Percentiles rank a stretch among this genome's conserved stretches.
Conservation (phyloP, 2,329 filamentous ascomycete genomes). For the Diplodia sapinea region DNA sequence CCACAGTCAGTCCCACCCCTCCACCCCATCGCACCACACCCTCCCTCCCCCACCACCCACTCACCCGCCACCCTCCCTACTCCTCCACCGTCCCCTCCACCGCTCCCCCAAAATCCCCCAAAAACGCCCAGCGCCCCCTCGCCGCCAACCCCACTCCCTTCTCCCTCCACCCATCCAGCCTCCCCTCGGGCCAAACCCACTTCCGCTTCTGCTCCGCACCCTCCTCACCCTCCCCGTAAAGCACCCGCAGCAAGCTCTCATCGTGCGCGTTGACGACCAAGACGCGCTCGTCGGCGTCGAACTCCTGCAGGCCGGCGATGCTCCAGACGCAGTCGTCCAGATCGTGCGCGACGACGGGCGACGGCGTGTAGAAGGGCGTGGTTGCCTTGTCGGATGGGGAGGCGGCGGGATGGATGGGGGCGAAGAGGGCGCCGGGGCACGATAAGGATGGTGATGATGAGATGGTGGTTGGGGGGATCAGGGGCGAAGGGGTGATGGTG, state of each 20-base stretch:
- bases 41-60: too few relatives aligned
- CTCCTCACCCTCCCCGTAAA: not conserved
- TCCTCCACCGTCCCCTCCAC: not conserved
- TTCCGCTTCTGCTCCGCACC: too few relatives aligned
- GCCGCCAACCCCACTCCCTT: not conserved
- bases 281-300: constrained; percentile 27
- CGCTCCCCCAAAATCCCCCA: not conserved
- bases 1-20: too few relatives aligned
- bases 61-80: too few relatives aligned
- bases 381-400: not conserved
- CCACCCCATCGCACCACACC: too few relatives aligned
- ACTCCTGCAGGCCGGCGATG: constrained; percentile 19
- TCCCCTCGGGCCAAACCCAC: not conserved
- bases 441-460: accelerated
- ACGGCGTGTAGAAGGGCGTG: not conserved
- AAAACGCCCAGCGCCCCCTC: not conserved
- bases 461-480: not conserved
- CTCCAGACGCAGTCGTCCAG: not conserved
- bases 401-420: not conserved
- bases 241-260: not conserved
- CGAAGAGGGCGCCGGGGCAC: not conserved
- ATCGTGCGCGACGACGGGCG: not conserved
- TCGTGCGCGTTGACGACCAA: constrained; percentile 33
- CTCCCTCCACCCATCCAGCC: not conserved
- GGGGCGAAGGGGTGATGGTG: not conserved